A percentile compares a stretch with the other conserved stretches of the same genome.
These are phyloP conservation scores for Pythium dissimile DNA, from an alignment of 352 stramenopile genomes.

Conservation along the genomic window DNA sequence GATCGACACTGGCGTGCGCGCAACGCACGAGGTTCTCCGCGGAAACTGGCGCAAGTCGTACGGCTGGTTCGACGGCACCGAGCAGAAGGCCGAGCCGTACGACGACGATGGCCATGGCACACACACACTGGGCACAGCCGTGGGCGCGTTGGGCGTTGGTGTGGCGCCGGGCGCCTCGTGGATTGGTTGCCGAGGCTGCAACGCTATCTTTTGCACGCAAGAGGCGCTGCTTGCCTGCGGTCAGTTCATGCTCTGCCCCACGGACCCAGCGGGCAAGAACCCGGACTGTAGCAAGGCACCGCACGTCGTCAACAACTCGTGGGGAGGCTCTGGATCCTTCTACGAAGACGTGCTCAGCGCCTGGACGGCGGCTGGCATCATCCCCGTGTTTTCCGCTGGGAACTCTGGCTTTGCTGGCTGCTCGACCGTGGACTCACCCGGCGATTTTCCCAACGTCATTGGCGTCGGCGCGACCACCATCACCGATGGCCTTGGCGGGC, in stretches of 20 bases:
- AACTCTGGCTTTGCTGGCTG: conserved; percentile 11
- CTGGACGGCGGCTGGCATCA: conserved; percentile 19
- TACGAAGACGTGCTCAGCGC: conserved; percentile 10
- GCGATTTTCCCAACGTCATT: conserved; percentile 19
- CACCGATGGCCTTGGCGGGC: not conserved
- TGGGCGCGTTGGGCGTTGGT: not conserved
- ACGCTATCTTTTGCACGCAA: conserved; percentile 3
- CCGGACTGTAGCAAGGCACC: not conserved
- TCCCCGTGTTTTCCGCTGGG: conserved; percentile 18
- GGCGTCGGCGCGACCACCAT: conserved; percentile 10
- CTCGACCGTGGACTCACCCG: conserved; percentile 4
- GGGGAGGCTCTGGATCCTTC: conserved; percentile 3
- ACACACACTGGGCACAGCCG: conserved; percentile 3
- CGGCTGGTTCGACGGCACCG: conserved; percentile 18
- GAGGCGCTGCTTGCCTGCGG: conserved; percentile 19
- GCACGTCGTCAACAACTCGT: conserved; percentile 20
- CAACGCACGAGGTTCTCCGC: conserved; percentile 14
- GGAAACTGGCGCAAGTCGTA: conserved; percentile 3
- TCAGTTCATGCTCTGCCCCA: conserved; percentile 22
- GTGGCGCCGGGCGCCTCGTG: conserved; percentile 2
- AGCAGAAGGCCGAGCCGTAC: conserved; percentile 6
- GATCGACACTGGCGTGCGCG: conserved; percentile 26
- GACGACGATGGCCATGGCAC: conserved; percentile 21
- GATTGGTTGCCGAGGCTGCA: conserved; percentile 1
- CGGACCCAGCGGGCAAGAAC: not conserved